Conservation (phyloP, 2,329 filamentous ascomycete genomes). For the Ceratocystis papillata region DNA sequence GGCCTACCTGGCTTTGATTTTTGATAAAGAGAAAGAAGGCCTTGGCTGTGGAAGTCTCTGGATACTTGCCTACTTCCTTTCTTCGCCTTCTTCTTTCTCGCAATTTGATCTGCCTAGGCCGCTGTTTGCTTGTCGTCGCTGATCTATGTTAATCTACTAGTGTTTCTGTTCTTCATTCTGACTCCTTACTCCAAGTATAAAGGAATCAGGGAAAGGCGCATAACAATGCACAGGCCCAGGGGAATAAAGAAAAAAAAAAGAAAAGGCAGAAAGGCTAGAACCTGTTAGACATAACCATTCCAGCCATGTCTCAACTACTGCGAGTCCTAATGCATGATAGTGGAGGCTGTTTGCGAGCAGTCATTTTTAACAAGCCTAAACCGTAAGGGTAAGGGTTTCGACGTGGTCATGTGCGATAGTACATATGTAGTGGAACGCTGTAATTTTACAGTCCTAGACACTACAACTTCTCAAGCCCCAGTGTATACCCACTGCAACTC, state of each 20-base stretch:
- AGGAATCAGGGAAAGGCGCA: neutral
- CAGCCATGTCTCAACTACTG: constrained; percentile 9
- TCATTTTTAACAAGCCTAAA: neutral
- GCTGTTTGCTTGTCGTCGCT: neutral
- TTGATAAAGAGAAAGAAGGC: neutral
- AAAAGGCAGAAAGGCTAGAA: neutral
- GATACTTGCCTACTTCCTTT: neutral
- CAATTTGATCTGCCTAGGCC: neutral
- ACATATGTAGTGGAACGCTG: no score
- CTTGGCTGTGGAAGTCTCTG: neutral
- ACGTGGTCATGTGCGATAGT: no score
- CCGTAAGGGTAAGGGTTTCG: no score
- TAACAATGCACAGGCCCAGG: no score
- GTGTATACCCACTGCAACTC: no score
- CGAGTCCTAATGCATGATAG: constrained; percentile 4
- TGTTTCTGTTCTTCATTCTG: neutral
- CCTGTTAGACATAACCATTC: neutral
- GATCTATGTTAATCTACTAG: neutral
- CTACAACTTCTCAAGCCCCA: no score
- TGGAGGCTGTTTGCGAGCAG: constrained; percentile 5
- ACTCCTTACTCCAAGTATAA: neutral
- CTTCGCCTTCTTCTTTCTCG: neutral
- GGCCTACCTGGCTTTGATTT: neutral
- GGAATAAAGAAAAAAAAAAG: neutral
- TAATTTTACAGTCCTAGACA: no score